phyloP scores from a whole-genome alignment of 345 rosid genomes.

The Linum usitatissimum region DNA sequence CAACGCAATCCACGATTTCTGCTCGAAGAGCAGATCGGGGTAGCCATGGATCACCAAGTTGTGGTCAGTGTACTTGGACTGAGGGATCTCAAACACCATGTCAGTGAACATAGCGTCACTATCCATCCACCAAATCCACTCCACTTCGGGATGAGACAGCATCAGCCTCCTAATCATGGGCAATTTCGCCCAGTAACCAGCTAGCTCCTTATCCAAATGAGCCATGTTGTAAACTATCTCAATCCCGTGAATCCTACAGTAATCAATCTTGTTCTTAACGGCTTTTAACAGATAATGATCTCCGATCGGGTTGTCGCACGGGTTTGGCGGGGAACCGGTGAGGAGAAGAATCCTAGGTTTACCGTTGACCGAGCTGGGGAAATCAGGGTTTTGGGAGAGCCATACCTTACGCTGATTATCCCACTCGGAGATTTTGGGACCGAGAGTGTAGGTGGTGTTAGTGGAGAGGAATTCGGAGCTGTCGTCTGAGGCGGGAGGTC shows the following conservation, averaged over 20 bases:
- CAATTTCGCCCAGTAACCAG: slow-evolving; percentile 15
- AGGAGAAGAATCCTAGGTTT: slow-evolving; percentile 7
- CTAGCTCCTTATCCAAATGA: slow-evolving; percentile 12
- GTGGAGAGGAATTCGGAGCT: slow-evolving; percentile 34
- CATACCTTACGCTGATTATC: slow-evolving; percentile 11
- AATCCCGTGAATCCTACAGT: slow-evolving; percentile 17
- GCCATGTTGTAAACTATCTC: slow-evolving; percentile 18
- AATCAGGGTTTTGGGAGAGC: slow-evolving; percentile 15
- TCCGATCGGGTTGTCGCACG: slow-evolving; percentile 14
- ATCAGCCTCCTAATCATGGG: slow-evolving; percentile 11
- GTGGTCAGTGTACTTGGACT: slow-evolving; percentile 2
- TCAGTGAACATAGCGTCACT: slow-evolving; percentile 17
- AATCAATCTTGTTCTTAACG: slow-evolving; percentile 21
- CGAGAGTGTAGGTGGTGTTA: slow-evolving; percentile 7
- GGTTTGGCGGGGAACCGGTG: slow-evolving; percentile 14
- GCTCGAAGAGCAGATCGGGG: slow-evolving; percentile 1
- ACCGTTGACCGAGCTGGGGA: slow-evolving; percentile 3
- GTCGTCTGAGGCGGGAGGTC: slow-evolving; percentile 21
- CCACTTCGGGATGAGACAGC: slow-evolving; percentile 18
- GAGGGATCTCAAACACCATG: slow-evolving; percentile 14
- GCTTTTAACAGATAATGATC: slow-evolving; percentile 14
- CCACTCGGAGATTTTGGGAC: slow-evolving; percentile 8
- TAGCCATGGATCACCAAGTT: slow-evolving; percentile 18
- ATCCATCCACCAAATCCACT: slow-evolving; percentile 23
- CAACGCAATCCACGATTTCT: slow-evolving; percentile 13